Evolutionary conservation across 2,329 filamentous ascomycete genomes (phyloP).

Genomic region (Colletotrichum sojae): DNA sequence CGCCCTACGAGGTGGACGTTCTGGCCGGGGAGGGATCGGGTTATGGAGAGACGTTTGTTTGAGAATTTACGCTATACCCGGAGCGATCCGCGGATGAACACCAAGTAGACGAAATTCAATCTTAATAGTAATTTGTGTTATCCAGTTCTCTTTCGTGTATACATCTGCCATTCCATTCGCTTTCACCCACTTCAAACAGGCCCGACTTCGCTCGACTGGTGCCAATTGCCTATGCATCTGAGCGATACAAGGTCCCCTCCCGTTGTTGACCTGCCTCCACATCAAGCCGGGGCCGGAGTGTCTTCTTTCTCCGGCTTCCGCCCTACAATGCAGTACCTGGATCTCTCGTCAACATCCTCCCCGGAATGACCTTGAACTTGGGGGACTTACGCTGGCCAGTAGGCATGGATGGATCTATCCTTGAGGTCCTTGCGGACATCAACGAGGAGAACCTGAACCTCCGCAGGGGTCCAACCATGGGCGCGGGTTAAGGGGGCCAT

Average conservation of each 20-base stretch:
- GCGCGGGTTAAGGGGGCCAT: neutral
- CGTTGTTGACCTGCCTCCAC: neutral
- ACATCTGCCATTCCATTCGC: no score
- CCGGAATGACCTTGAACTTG: neutral
- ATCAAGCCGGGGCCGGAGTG: neutral
- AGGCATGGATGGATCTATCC: neutral
- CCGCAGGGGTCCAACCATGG: neutral
- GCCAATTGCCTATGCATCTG: no score
- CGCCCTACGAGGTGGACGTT: conserved; percentile 28
- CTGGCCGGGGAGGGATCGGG: conserved; percentile 13
- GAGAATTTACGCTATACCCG: neutral
- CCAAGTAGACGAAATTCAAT: neutral
- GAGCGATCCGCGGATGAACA: neutral
- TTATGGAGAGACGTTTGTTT: conserved; percentile 14
- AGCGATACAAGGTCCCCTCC: no score
- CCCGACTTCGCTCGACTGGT: no score
- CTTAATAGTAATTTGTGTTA: neutral
- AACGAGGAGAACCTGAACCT: neutral
- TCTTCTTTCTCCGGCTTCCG: neutral
- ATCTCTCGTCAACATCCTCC: neutral
- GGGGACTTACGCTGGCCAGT: neutral
- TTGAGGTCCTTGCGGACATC: neutral
- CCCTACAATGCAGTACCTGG: neutral
- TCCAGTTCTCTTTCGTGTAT: no score
- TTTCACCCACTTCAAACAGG: no score